Evolutionary conservation across 2,329 filamentous ascomycete species (phyloP).

Genomic region (Sclerotinia sclerotiorum): DNA sequence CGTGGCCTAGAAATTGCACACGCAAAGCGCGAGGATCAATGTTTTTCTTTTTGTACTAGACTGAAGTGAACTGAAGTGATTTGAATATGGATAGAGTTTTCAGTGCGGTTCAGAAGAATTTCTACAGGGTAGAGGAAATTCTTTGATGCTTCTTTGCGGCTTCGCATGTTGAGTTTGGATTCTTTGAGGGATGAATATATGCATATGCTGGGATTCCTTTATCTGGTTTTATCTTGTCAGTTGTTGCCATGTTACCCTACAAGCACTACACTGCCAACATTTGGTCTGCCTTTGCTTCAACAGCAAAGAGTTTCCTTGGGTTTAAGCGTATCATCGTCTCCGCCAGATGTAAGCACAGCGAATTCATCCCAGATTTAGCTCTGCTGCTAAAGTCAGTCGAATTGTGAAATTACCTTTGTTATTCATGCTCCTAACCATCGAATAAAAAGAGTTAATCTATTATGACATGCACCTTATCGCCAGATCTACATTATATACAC

Average conservation of each 20-base stretch:
- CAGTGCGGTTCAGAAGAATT: not conserved
- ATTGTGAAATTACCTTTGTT: not conserved
- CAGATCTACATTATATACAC: not conserved
- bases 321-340: conserved; percentile 20
- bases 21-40: conserved; percentile 18
- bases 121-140: conserved; percentile 16
- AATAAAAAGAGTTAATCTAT: not conserved
- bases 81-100: not conserved
- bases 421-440: not conserved
- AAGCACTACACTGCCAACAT: conserved; percentile 16
- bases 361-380: not conserved
- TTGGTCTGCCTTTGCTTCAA: not conserved
- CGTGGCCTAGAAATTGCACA: conserved; percentile 14
- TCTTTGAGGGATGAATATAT: conserved; percentile 15
- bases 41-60: conserved; percentile 22
- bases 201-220: not conserved
- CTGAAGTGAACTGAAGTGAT: conserved; percentile 23
- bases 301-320: not conserved
- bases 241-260: conserved; percentile 13
- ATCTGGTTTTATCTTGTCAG: not conserved
- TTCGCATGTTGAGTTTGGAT: conserved; percentile 20
- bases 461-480: not conserved
- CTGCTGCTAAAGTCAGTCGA: not conserved
- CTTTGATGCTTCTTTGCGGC: conserved; percentile 38
- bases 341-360: not conserved